phyloP scores from a whole-genome alignment of 2,329 filamentous ascomycete genomes.

The Sclerotiophoma versabilis region DNA sequence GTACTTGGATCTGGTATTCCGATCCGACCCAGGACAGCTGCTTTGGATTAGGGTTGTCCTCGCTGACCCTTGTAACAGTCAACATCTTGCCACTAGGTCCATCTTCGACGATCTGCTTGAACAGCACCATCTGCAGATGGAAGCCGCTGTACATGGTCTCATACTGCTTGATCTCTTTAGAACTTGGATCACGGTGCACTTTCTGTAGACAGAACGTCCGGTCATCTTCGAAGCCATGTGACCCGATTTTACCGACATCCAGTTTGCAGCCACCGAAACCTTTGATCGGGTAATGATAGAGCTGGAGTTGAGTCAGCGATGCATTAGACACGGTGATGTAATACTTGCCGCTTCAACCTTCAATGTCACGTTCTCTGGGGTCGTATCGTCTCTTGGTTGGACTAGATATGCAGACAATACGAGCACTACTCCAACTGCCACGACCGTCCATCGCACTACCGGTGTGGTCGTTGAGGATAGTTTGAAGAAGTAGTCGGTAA shows the following conservation, averaged over 20 bases:
- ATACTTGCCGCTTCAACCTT: background rate
- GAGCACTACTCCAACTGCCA: background rate
- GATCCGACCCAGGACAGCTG: slow-evolving; percentile 14
- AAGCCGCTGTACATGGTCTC: slow-evolving; percentile 26
- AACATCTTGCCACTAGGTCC: slow-evolving; percentile 6
- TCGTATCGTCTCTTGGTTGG: background rate
- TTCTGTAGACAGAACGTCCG: slow-evolving; percentile 23
- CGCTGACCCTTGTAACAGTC: slow-evolving; percentile 8
- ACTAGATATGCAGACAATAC: background rate
- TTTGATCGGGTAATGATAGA: slow-evolving; percentile 23
- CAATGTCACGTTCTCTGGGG: background rate
- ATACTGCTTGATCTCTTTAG: slow-evolving; percentile 10
- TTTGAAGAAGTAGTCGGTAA: background rate
- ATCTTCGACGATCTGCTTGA: slow-evolving; percentile 16
- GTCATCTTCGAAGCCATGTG: slow-evolving; percentile 21
- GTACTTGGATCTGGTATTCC: slow-evolving; percentile 43
- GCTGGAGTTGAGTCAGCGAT: background rate
- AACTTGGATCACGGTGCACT: slow-evolving; percentile 20
- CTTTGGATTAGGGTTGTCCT: slow-evolving; percentile 11
- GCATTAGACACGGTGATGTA: too few species aligned
- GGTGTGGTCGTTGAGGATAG: background rate
- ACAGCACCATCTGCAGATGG: slow-evolving; percentile 22
- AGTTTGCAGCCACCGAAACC: slow-evolving; percentile 16
- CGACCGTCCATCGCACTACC: background rate
- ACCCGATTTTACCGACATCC: slow-evolving; percentile 10